phyloP scores from a whole-genome alignment of 352 stramenopile species.

The Blastocystis sp. region DNA sequence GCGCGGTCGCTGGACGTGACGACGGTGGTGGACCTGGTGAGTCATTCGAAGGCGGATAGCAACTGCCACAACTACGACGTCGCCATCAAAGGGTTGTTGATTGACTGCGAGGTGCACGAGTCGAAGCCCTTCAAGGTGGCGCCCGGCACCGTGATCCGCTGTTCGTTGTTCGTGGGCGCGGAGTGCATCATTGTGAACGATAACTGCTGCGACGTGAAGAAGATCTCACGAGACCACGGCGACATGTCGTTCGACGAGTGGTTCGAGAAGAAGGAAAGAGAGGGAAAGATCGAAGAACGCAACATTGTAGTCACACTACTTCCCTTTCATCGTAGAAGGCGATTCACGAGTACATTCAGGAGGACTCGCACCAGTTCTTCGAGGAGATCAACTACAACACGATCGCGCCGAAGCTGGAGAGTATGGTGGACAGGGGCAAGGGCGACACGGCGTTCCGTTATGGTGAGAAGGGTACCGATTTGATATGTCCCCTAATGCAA shows the following conservation, averaged over 20 bases:
- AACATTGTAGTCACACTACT: too few relatives aligned
- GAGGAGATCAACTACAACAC: not conserved
- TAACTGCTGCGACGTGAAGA: not conserved
- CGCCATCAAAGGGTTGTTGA: not conserved
- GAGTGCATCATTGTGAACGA: not conserved
- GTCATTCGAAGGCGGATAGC: not conserved
- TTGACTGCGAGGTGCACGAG: not conserved
- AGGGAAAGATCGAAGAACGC: not conserved
- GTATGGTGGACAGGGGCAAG: not conserved
- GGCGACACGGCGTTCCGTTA: conserved; percentile 29
- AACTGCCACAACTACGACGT: not conserved
- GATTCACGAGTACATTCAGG: conserved; percentile 12
- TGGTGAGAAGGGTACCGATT: not conserved
- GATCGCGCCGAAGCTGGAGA: conserved; percentile 16
- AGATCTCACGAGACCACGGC: not conserved
- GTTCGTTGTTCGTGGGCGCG: not conserved
- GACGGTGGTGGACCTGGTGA: not conserved
- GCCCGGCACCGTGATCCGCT: not conserved
- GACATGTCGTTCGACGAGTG: not conserved
- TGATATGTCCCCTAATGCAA: too few relatives aligned
- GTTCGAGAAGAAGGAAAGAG: not conserved
- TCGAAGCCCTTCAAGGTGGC: not conserved
- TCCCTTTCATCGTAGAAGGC: not conserved
- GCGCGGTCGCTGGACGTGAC: not conserved
- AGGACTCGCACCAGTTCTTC: not conserved